Evolutionary conservation across 2,329 filamentous ascomycete genomes (phyloP).

Genomic region (Rutstroemia sp.): DNA sequence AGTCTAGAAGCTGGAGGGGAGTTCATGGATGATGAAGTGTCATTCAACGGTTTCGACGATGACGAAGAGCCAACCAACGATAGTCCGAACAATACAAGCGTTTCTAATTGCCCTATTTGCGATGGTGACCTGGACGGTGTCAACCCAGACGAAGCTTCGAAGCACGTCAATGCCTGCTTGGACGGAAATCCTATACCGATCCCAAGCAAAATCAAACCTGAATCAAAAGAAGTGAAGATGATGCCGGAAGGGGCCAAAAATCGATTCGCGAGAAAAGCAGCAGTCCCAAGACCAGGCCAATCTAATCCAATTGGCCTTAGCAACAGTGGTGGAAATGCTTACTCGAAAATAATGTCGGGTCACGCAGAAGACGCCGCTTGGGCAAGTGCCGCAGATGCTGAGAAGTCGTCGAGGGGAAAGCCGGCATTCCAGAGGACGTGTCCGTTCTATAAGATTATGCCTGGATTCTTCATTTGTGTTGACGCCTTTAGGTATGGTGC

Average conservation of each 20-base stretch:
- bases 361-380: conserved; percentile 88
- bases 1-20: conserved; percentile 53
- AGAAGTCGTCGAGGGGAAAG: conserved; percentile 71
- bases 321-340: conserved; percentile 57
- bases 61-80: conserved; percentile 8
- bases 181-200: conserved; percentile 69
- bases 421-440: conserved; percentile 85
- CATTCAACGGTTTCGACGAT: conserved; percentile 19
- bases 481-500: conserved; percentile 95
- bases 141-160: conserved; percentile 58
- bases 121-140: conserved; percentile 53
- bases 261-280: conserved; percentile 55
- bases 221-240: conserved; percentile 18
- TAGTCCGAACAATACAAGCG: conserved; percentile 13
- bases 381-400: conserved; percentile 75
- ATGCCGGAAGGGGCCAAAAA: conserved; percentile 20
- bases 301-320: conserved; percentile 63
- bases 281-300: conserved; percentile 71
- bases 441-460: conserved; percentile 97
- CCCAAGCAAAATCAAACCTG: conserved; percentile 27
- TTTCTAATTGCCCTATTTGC: conserved; percentile 67
- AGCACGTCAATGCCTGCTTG: conserved; percentile 89
- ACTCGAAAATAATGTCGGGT: conserved; percentile 85
- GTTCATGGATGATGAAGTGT: conserved; percentile 25
- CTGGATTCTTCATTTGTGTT: conserved; percentile 85